Base-by-base conservation (phyloP, 163 green algal species). In the Trebouxiophyceae sp. region DNA sequence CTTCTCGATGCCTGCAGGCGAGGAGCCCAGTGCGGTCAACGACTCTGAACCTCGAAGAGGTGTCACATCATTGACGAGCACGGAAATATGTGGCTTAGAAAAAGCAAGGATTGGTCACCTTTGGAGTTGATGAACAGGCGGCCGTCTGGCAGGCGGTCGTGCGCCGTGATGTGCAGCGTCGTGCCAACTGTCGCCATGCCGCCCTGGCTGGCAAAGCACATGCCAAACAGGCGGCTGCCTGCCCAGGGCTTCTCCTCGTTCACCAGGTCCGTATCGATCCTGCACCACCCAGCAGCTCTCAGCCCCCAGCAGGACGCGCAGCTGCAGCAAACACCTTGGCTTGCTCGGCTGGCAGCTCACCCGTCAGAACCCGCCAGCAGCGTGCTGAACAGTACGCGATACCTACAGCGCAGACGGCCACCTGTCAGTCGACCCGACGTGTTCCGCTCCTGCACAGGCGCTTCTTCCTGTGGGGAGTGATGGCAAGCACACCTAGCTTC, bases 381-480 rank as follows among this genome's bases (percentile, higher is more conserved):
- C 19, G 89, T 96, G 77, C 81, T 87, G 69, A 96, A 96, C 19
- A 96, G 78, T 12, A 96, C 87, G 4, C 89, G 73, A 65, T 95
- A 96, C 33, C 88, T 85, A 46, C 30, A 26, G n/a, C 28, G 24
- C 45, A 34, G 5, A 39, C 47, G 16, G 16, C 39, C 8, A 16
- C 39, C 16, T 50, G 8, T 8, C 16, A 8, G 39, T 50, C 16
- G 39, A 50, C 16, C 8, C 39, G 16, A 50, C 8, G 8, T 8
- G 16, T 8, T 16, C 39, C 8, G 39, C 39, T n/a, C 39, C 16
- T n/a, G 39, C 8, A 50, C 8, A 16, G 16, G 39, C 39, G 8
- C 8, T 50, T n/a, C 8, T 50, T 50, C 16, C 8, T n/a, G 8
- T 16, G 39, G 8, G 8, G 39, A 50, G 39, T 8, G 16, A 50